Conservation (phyloP, 768 basidiomycete species). For the Gloeostereum incarnatum region DNA sequence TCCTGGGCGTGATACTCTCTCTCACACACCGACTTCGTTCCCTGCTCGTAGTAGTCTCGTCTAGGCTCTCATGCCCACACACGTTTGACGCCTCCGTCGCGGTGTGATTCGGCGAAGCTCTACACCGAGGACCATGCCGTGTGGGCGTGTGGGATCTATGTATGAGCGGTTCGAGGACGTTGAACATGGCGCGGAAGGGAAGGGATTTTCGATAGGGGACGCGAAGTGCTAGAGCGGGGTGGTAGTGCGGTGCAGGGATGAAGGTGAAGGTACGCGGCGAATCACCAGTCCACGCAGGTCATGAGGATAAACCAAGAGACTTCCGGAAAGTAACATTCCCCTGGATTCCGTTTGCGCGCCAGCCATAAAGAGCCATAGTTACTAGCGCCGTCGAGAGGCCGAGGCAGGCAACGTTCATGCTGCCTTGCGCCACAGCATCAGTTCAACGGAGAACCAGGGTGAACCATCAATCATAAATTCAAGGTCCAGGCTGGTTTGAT, state of each 20-base stretch:
- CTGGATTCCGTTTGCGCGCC: too few relatives aligned
- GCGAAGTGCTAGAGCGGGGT: slow-evolving; percentile 75
- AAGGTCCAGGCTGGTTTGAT: too few relatives aligned
- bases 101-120: slow-evolving; percentile 77
- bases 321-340: too few relatives aligned
- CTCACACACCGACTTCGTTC: slow-evolving; percentile 60
- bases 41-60: slow-evolving; percentile 80
- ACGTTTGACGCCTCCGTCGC: slow-evolving; percentile 67
- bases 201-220: slow-evolving; percentile 80
- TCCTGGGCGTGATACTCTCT: slow-evolving; percentile 47
- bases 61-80: slow-evolving; percentile 88
- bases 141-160: slow-evolving; percentile 84
- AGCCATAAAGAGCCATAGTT: too few relatives aligned
- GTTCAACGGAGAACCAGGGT: too few relatives aligned
- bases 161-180: slow-evolving; percentile 87
- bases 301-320: too few relatives aligned
- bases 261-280: slow-evolving; percentile 93
- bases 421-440: too few relatives aligned
- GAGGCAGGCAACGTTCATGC: too few relatives aligned
- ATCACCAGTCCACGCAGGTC: too few relatives aligned
- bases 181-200: slow-evolving; percentile 96
- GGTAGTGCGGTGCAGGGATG: slow-evolving; percentile 91
- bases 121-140: slow-evolving; percentile 87
- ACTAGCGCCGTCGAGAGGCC: too few relatives aligned
- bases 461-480: too few relatives aligned